A percentile compares a stretch with the other conserved stretches of the same genome.
phyloP scores from a whole-genome alignment of 192 early-diverging fungal genomes.

The Backusella tuberculispora region DNA sequence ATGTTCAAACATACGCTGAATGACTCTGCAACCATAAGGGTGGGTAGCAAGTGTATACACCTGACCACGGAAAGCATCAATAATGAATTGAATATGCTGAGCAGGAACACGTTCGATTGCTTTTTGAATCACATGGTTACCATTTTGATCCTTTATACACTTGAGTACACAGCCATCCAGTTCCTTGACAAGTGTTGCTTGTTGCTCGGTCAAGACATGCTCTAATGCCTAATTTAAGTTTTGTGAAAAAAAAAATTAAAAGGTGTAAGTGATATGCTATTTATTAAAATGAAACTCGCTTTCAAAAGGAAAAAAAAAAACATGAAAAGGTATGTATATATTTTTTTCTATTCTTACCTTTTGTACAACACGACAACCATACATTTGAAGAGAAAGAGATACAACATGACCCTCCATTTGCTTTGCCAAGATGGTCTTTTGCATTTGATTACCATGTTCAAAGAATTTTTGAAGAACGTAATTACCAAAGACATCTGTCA shows the following conservation, averaged over 20 bases:
- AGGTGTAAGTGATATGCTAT: conserved; percentile 34
- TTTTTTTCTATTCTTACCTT: conserved; percentile 51
- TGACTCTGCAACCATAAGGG: conserved; percentile 98
- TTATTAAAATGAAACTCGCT: not conserved
- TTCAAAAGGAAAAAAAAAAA: not conserved
- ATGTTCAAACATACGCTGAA: conserved; percentile 99
- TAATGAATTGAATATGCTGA: conserved; percentile 94
- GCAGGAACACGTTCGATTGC: conserved; percentile 96
- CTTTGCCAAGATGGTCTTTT: conserved; percentile 90
- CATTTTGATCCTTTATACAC: conserved; percentile 99
- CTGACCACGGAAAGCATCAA: conserved; percentile 96
- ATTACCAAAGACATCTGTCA: conserved; percentile 99
- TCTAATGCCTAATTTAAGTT: conserved; percentile 70
- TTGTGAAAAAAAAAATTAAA: conserved; percentile 7
- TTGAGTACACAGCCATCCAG: conserved; percentile 95
- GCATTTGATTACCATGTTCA: conserved; percentile 94
- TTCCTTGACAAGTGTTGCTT: conserved; percentile 88
- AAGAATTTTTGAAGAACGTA: conserved; percentile 99
- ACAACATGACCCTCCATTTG: conserved; percentile 98
- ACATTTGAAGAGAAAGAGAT: conserved; percentile 96
- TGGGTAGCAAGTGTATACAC: conserved; percentile 96
- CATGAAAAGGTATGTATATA: too few species aligned
- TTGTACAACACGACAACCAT: conserved; percentile 98
- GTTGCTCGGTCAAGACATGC: conserved; percentile 89
- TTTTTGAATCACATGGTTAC: conserved; percentile 99